These are phyloP conservation scores for Penicillium dipodomyicola DNA, from an alignment of 495 filamentous ascomycete species.

Conservation along the genomic window DNA sequence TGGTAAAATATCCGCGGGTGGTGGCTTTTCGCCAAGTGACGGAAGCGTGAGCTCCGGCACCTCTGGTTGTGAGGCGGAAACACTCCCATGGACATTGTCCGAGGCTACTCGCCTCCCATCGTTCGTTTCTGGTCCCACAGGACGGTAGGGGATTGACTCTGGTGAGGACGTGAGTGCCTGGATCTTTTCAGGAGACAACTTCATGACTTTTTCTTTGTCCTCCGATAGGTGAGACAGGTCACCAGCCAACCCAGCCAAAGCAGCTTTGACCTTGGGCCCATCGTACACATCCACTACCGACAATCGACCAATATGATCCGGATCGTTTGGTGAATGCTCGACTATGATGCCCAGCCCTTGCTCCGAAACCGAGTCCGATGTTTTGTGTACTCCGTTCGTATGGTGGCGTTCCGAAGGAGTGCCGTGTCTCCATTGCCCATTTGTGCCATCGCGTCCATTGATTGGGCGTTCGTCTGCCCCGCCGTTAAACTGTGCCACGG, in stretches of 20 bases:
- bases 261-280: conserved; percentile 21
- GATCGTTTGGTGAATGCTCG: conserved; percentile 13
- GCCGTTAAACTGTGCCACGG: background rate
- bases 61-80: conserved; percentile 12
- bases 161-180: conserved; percentile 56
- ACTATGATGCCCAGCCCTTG: conserved; percentile 29
- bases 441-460: background rate
- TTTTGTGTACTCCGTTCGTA: background rate
- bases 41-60: conserved; percentile 16
- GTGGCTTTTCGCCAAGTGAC: conserved; percentile 20
- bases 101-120: conserved; percentile 28
- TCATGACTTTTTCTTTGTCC: conserved; percentile 47
- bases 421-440: background rate
- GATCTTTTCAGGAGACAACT: conserved; percentile 52
- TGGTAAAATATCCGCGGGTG: conserved; percentile 13
- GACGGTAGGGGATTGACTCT: conserved; percentile 48
- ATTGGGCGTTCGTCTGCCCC: background rate
- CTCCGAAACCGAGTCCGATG: conserved; percentile 1
- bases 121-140: conserved; percentile 25
- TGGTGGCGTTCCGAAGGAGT: background rate
- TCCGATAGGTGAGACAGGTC: conserved; percentile 16
- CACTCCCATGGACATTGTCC: conserved; percentile 19
- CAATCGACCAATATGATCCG: conserved; percentile 5
- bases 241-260: conserved; percentile 21
- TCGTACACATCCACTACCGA: conserved; percentile 24